Conservation (phyloP, 495 filamentous ascomycete genomes). For the Aspergillus panamensis region DNA sequence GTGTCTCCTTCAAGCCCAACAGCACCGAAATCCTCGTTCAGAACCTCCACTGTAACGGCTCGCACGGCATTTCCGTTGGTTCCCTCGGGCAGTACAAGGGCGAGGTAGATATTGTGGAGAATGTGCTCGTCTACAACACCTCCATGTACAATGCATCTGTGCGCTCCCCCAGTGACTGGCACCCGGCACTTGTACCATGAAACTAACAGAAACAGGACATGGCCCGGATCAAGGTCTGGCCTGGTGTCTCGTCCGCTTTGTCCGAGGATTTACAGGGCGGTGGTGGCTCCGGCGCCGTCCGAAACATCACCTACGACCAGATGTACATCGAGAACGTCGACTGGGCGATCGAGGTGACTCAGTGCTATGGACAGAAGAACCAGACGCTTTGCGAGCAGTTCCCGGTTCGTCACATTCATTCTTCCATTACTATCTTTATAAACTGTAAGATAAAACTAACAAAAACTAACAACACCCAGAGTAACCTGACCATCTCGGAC, state of each 20-base stretch:
- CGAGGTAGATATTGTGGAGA: constrained; percentile 62
- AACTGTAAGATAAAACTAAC: not conserved
- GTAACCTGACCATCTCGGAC: constrained; percentile 56
- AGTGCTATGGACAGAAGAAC: constrained; percentile 65
- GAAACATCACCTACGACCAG: constrained; percentile 55
- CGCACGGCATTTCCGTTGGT: constrained; percentile 69
- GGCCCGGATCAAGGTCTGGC: constrained; percentile 71
- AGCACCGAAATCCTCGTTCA: constrained; percentile 70
- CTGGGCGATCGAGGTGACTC: constrained; percentile 61
- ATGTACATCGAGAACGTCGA: constrained; percentile 57
- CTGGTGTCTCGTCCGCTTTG: constrained; percentile 47
- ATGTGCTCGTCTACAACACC: constrained; percentile 63
- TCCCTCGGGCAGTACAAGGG: constrained; percentile 64
- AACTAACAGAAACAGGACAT: constrained; percentile 42
- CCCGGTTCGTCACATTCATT: constrained; percentile 34
- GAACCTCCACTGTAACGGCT: constrained; percentile 66
- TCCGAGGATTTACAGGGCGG: constrained; percentile 59
- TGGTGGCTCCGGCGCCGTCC: constrained; percentile 53
- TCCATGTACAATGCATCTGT: constrained; percentile 61
- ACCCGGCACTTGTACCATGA: not conserved
- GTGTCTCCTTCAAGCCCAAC: constrained; percentile 77
- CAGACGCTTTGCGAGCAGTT: constrained; percentile 57
- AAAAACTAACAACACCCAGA: constrained; percentile 22
- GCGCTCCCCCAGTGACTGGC: constrained; percentile 9
- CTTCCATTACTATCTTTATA: not conserved